A percentile compares a stretch with the other conserved stretches of the same genome.
Evolutionary conservation across 179 eudicot species (phyloP).

Genomic region (Silene vulgaris): DNA sequence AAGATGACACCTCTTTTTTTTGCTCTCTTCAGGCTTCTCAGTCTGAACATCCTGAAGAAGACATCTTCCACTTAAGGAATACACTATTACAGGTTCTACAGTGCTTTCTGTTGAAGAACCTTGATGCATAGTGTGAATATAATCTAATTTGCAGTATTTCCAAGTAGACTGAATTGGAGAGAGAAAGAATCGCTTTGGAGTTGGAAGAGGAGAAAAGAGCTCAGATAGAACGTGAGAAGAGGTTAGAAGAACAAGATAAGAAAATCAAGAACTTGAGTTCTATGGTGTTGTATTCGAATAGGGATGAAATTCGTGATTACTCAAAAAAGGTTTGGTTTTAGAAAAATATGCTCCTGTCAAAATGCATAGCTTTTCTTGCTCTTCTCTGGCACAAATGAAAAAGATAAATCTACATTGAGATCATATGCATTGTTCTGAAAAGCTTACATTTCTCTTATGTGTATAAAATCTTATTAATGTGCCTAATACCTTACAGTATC

Average conservation of each 20-base stretch:
- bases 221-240: constrained; percentile 76
- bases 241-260: constrained; percentile 77
- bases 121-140: neutral
- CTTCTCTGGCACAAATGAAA: neutral
- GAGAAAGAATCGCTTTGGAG: constrained; percentile 92
- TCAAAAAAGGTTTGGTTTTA: constrained; percentile 60
- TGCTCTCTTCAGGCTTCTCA: constrained; percentile 56
- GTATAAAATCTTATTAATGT: neutral
- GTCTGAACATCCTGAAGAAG: constrained; percentile 86
- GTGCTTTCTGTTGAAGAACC: neutral
- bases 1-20: neutral
- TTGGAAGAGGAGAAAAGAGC: constrained; percentile 95
- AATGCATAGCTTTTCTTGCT: no score
- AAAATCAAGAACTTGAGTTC: constrained; percentile 89
- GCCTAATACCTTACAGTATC: neutral
- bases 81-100: constrained; percentile 70
- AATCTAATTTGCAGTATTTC: constrained; percentile 17
- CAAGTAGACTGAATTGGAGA: constrained; percentile 75
- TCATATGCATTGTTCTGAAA: neutral
- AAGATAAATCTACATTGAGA: neutral
- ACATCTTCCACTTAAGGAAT: constrained; percentile 77
- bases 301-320: constrained; percentile 54
- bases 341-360: constrained; percentile 2
- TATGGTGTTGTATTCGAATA: constrained; percentile 71
- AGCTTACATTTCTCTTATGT: constrained; percentile 10